A percentile compares a stretch with the other conserved stretches of the same genome.
phyloP scores from a whole-genome alignment of 352 stramenopile genomes.

The Peronosclerospora sorghi region DNA sequence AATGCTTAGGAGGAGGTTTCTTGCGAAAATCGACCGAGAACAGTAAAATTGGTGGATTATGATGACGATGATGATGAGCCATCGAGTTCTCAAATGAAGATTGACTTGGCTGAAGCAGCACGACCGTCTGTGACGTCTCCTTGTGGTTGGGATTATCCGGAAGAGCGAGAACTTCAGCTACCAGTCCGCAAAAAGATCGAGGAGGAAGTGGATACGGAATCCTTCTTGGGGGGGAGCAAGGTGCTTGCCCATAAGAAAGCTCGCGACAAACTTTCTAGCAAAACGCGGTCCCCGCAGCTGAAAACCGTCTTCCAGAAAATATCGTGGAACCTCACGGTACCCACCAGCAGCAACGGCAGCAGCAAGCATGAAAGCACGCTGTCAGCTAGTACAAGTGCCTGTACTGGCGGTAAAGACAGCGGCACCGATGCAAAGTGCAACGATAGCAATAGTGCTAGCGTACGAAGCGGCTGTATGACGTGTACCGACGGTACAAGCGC shows the following conservation, averaged over 20 bases:
- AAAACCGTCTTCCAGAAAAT: slow-evolving; percentile 79
- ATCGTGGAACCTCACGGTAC: slow-evolving; percentile 40
- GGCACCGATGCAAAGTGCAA: slow-evolving; percentile 6
- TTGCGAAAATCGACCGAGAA: slow-evolving; percentile 29
- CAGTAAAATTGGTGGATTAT: slow-evolving; percentile 62
- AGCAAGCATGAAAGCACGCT: slow-evolving; percentile 6
- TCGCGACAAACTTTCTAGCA: slow-evolving; percentile 22
- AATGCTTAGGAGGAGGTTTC: slow-evolving; percentile 29
- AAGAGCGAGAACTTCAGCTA: slow-evolving; percentile 47
- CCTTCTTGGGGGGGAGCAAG: slow-evolving; percentile 38
- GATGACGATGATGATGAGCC: slow-evolving; percentile 52
- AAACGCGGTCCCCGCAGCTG: slow-evolving; percentile 38
- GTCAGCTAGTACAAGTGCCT: slow-evolving; percentile 1
- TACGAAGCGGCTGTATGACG: slow-evolving; percentile 6
- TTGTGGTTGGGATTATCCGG: slow-evolving; percentile 7
- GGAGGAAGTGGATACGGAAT: slow-evolving; percentile 31
- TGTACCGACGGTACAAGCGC: slow-evolving; percentile 5
- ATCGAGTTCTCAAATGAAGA: slow-evolving; percentile 21
- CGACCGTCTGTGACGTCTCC: slow-evolving; percentile 5
- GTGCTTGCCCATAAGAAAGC: slow-evolving; percentile 36
- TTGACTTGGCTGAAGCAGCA: slow-evolving; percentile 13
- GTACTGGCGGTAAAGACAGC: not conserved
- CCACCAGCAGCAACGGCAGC: slow-evolving; percentile 10
- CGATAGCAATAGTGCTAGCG: slow-evolving; percentile 28
- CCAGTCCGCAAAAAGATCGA: slow-evolving; percentile 47